Conservation (phyloP, 73 alveolate genomes). For the Durusdinium trenchii region DNA sequence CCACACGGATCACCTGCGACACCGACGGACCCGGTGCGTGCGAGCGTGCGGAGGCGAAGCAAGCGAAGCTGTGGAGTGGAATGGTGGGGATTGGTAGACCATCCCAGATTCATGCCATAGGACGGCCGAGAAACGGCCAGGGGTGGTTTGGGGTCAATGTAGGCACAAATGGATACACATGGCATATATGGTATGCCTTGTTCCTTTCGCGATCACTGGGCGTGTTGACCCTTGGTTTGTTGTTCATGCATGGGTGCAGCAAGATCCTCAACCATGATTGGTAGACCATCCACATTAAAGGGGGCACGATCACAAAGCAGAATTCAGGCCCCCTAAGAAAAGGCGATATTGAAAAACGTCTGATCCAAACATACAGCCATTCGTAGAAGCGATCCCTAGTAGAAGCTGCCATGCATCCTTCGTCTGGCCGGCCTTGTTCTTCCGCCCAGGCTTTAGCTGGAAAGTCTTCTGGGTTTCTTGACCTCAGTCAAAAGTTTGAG, state of each 20-base stretch:
- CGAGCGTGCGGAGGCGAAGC: neutral
- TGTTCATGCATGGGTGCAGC: neutral
- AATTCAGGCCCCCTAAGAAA: too few species aligned
- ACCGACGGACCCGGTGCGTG: neutral
- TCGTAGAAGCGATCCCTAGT: too few species aligned
- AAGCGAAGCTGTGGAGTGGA: too few species aligned
- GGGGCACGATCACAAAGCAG: too few species aligned
- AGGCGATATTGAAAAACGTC: too few species aligned
- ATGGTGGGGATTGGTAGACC: neutral
- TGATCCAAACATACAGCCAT: too few species aligned
- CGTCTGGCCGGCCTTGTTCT: neutral
- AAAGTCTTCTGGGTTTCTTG: slow-evolving; percentile 12
- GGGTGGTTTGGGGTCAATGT: neutral
- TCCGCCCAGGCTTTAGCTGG: slow-evolving; percentile 2
- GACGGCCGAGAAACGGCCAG: neutral
- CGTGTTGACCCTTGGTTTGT: too few species aligned
- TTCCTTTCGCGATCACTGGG: too few species aligned
- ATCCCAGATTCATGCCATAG: neutral
- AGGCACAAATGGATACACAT: neutral
- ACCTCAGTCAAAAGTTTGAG: neutral
- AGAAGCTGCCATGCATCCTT: neutral
- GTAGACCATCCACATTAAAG: too few species aligned
- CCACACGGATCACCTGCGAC: slow-evolving; percentile 50
- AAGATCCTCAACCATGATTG: neutral
- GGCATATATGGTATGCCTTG: too few species aligned